These are phyloP conservation scores for Botrytis fabae DNA, from an alignment of 2,329 filamentous ascomycete genomes.

Conservation along the genomic window DNA sequence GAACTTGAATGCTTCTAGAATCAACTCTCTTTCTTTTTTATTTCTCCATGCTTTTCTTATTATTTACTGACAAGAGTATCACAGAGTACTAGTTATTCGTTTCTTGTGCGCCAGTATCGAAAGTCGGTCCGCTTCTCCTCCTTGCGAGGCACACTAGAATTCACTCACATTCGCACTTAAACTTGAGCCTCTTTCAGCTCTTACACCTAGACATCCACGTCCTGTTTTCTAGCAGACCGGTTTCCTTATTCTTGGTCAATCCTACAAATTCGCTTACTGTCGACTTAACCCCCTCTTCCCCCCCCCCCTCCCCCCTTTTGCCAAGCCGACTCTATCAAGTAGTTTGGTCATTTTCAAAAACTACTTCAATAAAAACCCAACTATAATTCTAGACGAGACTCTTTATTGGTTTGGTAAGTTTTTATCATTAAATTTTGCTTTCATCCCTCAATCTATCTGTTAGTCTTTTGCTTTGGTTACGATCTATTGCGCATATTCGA, in stretches of 20 bases:
- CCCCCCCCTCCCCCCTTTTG: conserved; percentile 6
- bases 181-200: conserved; percentile 14
- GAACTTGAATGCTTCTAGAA: neutral
- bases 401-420: conserved; percentile 6
- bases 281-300: conserved; percentile 7
- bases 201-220: conserved; percentile 3
- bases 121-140: neutral
- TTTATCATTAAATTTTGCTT: neutral
- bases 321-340: neutral
- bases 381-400: neutral
- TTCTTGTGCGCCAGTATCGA: conserved; percentile 17
- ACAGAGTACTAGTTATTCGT: conserved; percentile 1
- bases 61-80: neutral
- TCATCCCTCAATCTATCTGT: neutral
- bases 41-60: neutral
- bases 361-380: neutral
- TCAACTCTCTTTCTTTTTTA: neutral
- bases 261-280: conserved; percentile 15
- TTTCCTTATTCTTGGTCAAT: neutral
- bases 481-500: neutral
- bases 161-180: conserved; percentile 12
- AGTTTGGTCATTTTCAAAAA: neutral
- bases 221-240: neutral
- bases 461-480: neutral
- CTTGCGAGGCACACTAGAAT: conserved; percentile 9